phyloP scores from a whole-genome alignment of 2,329 filamentous ascomycete genomes.

The Penicillium sp. region DNA sequence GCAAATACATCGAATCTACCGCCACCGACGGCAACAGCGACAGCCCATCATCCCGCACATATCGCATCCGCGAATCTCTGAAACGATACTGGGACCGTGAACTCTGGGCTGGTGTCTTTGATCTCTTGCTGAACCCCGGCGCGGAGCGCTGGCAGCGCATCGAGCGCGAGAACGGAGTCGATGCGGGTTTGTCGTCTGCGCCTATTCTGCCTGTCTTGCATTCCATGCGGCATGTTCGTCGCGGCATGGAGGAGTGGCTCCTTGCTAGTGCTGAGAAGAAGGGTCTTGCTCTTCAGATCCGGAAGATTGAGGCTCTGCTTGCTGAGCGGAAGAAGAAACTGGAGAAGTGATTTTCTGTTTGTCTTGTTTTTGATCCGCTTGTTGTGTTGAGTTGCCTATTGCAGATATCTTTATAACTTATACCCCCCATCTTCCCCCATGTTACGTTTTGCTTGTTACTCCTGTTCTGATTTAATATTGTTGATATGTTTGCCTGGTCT shows the following conservation, averaged over 20 bases:
- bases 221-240: constrained; percentile 66
- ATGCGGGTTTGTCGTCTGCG: not conserved
- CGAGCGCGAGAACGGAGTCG: constrained; percentile 47
- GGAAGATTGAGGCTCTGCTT: constrained; percentile 66
- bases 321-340: constrained; percentile 51
- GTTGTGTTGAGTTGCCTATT: not conserved
- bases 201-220: constrained; percentile 68
- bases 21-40: constrained; percentile 26
- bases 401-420: constrained; percentile 4
- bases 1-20: constrained; percentile 85
- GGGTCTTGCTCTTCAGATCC: constrained; percentile 55
- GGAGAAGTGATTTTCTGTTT: constrained; percentile 22
- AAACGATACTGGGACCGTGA: constrained; percentile 98
- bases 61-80: constrained; percentile 74
- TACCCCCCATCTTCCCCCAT: constrained; percentile 7
- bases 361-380: not conserved
- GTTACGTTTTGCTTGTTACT: not conserved
- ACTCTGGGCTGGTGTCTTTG: constrained; percentile 80
- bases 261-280: constrained; percentile 79
- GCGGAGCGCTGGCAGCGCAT: constrained; percentile 56
- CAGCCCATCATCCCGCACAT: constrained; percentile 50
- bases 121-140: constrained; percentile 76
- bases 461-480: not conserved
- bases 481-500: not conserved
- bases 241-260: constrained; percentile 81